Base-by-base conservation (phyloP, 2,329 filamentous ascomycete species). In the Trichoderma aggressivum region DNA sequence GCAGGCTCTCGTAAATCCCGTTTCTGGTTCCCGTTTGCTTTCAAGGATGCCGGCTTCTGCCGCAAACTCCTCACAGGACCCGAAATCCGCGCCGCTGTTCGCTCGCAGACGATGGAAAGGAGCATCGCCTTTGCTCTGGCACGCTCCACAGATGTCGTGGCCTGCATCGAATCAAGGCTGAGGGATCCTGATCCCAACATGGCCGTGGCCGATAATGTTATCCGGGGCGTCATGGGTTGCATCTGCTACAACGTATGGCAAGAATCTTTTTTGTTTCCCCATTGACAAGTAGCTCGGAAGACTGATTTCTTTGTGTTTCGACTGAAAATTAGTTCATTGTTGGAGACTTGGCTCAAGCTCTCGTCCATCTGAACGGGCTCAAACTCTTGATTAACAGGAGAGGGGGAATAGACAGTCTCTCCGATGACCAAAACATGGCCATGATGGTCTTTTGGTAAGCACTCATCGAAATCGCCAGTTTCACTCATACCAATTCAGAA, bases 11-110 rank as follows among this genome's bases (percentile, higher is more conserved):
- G 14, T 10, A 39, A 7, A 34, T 34, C 28, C 3, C 68, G 32
- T 12, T 70, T 70, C 47, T 70, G 68, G 68, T 70, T 70, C 34
- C 68, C 68, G 3, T 70, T 63, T 24, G 68, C 68, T 18, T 70
- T 70, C 18, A 39, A 62, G 28, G 18, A 50, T 24, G 14, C 68
- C 18, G 50, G 43, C 6, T 70, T 70, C 32, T 70, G 68, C 24
- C 68, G 60, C 18, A 26, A 47, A 16, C 53, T 56, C 24, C 68
- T 70, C 24, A 70, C 68, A 11, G 59, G 59, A 1, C 68, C 68
- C 11, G 68, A 70, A 47, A 43, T 70, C 32, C 68, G 68, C 28
- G 50, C 59, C 11, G 68, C 68, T 8, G 32, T 70, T 7, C 59
- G 43, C 60, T 64, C 68, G 3, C 68, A 70, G 8, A 30, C 68